Percentiles rank a stretch among this genome's conserved stretches.
Evolutionary conservation across 495 filamentous ascomycete species (phyloP).

Genomic region (Xylaria sp.): DNA sequence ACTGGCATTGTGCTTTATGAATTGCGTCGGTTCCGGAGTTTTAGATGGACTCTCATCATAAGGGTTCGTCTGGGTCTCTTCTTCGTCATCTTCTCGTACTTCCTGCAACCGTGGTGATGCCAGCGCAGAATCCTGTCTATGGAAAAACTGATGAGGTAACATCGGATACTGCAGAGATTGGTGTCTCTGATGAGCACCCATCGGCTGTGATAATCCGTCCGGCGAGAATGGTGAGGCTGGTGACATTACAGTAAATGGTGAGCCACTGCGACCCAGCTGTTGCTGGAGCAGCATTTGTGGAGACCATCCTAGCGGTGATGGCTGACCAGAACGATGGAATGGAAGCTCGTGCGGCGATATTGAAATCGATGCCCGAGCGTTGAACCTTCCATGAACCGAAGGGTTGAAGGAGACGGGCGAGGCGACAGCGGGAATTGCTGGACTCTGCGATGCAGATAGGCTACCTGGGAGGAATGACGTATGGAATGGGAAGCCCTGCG

Average conservation of each 20-base stretch:
- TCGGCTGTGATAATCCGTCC: constrained; percentile 52
- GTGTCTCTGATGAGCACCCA: constrained; percentile 61
- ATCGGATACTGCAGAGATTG: constrained; percentile 65
- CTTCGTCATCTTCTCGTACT: constrained; percentile 61
- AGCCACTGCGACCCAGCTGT: constrained; percentile 60
- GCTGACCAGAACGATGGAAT: constrained; percentile 52
- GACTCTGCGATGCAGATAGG: constrained; percentile 63
- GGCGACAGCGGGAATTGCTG: constrained; percentile 55
- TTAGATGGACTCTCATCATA: constrained; percentile 58
- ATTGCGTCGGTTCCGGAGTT: constrained; percentile 52
- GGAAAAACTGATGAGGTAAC: constrained; percentile 59
- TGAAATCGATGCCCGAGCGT: constrained; percentile 62
- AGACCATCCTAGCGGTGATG: constrained; percentile 59
- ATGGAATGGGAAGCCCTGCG: constrained; percentile 66
- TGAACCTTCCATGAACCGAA: constrained; percentile 55
- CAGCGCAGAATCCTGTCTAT: constrained; percentile 56
- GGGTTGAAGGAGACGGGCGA: constrained; percentile 66
- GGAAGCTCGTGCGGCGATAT: constrained; percentile 50
- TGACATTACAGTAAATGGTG: constrained; percentile 62
- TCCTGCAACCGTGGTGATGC: constrained; percentile 64
- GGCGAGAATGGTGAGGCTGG: constrained; percentile 58
- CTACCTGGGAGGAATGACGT: constrained; percentile 60
- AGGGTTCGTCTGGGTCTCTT: constrained; percentile 52
- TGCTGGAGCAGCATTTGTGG: constrained; percentile 61
- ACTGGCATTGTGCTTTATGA: constrained; percentile 50